A percentile compares a stretch with the other conserved stretches of the same genome.
Evolutionary conservation across 1,284 basidiomycete species (phyloP).

Genomic region (Cryptococcus maquisensis): DNA sequence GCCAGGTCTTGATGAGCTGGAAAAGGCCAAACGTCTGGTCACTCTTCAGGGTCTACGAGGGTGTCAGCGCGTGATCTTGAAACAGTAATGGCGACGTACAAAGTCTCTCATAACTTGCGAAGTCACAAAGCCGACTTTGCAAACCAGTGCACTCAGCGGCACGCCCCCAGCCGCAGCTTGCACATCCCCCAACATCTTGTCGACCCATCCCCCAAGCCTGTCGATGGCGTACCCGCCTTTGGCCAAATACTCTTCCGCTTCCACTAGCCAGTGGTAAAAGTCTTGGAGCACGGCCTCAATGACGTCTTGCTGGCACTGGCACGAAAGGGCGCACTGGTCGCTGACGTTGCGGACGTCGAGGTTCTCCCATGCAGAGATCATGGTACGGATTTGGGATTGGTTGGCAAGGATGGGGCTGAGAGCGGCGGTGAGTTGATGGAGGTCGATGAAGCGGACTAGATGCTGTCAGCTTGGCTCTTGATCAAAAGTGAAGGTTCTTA

Average conservation of each 20-base stretch:
- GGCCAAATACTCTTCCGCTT: conserved; percentile 9
- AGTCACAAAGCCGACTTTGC: conserved; percentile 32
- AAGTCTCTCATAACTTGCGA: conserved; percentile 41
- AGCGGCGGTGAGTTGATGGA: conserved; percentile 32
- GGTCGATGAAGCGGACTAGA: conserved; percentile 32
- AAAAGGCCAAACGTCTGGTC: conserved; percentile 39
- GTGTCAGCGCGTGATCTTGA: neutral
- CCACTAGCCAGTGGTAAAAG: conserved; percentile 30
- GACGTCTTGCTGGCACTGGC: conserved; percentile 21
- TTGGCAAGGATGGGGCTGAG: conserved; percentile 35
- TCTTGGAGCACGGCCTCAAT: conserved; percentile 20
- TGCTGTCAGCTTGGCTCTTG: neutral
- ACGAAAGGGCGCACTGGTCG: conserved; percentile 33
- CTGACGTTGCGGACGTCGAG: conserved; percentile 26
- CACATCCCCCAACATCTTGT: conserved; percentile 6
- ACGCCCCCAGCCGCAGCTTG: conserved; percentile 1
- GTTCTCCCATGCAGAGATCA: conserved; percentile 33
- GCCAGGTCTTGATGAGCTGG: conserved; percentile 45
- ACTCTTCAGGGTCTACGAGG: conserved; percentile 30
- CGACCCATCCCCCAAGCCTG: conserved; percentile 21
- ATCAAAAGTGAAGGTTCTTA: conserved; percentile 9
- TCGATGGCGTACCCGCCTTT: conserved; percentile 11
- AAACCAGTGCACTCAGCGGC: conserved; percentile 9
- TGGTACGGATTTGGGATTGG: conserved; percentile 21
- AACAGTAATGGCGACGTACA: conserved; percentile 10